Evolutionary conservation across 768 basidiomycete genomes (phyloP), one percentile per base, ranked within the genome.

Genomic region (Serendipita sp.): DNA sequence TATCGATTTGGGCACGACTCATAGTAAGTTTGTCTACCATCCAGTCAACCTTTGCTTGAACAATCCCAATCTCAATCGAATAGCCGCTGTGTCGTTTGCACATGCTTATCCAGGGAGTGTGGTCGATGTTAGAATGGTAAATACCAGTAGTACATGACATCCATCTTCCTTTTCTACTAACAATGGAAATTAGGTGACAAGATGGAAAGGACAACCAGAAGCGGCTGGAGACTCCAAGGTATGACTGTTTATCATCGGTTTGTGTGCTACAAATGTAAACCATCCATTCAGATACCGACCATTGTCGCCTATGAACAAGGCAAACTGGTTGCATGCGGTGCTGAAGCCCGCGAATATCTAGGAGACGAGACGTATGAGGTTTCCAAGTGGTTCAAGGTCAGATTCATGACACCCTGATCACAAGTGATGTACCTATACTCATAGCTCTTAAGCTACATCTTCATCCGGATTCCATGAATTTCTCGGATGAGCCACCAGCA

Each of bases 191-290:
- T 31, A 60, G 55, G 64, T 64, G 6, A 58, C 50, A 3, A 55
- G 34, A 2, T 64, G 64, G 64, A 50, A 50, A 8, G 63, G 48
- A 5, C 64, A 64, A 29, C 23, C 52, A 29, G 52, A 58, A 16
- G 64, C 53, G 13, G 43, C 15, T 3, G 63, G 62, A 13, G 62
- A 63, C 15, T 5, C 10, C 36, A 63, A 63, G 62, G 63, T 64
- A 50, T 34, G 8, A 27, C 15, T 11, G 52, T 16, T 13, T 13
- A 13, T 23, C 13, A 13, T 62, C 16, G 13, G 15, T 11, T 13
- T 55, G 11, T 18, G 31, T 27, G 18, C 37, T 40, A 40, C 5
- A 5, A 34, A 23, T 43, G 34, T 27, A 27, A 11, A 40, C 16
- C 37, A 40, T 40, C 23, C 23, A 40, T 6, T 40, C 6, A 64